phyloP scores from a whole-genome alignment of 208 protist genomes.

The Novymonas esmeraldas region DNA sequence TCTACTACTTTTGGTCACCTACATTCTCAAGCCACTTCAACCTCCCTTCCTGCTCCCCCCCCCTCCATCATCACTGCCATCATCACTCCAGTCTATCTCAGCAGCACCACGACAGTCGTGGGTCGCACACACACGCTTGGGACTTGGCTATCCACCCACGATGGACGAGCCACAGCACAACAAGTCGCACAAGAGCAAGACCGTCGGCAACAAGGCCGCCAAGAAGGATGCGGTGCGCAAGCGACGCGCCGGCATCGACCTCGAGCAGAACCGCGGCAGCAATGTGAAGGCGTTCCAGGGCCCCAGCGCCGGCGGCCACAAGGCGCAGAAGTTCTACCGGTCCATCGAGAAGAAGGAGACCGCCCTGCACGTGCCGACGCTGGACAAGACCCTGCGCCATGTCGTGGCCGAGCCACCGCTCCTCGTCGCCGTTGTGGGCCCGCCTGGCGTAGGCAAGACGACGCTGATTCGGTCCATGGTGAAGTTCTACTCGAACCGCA shows the following conservation, averaged over 20 bases:
- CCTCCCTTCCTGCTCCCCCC: too few species aligned
- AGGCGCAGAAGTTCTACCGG: constrained; percentile 82
- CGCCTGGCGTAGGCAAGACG: constrained; percentile 97
- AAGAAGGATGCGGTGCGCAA: constrained; percentile 91
- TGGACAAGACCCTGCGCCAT: constrained; percentile 89
- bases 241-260: constrained; percentile 86
- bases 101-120: too few species aligned
- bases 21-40: too few species aligned
- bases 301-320: constrained; percentile 63
- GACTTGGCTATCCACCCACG: not conserved
- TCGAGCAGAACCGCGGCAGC: constrained; percentile 89
- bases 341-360: constrained; percentile 90
- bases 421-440: constrained; percentile 97
- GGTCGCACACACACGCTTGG: not conserved
- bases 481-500: constrained; percentile 98
- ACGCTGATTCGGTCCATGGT: constrained; percentile 98
- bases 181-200: constrained; percentile 90
- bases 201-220: constrained; percentile 82
- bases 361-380: constrained; percentile 74
- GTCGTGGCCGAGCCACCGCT: constrained; percentile 93
- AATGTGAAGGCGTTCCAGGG: constrained; percentile 94
- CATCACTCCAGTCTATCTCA: too few species aligned
- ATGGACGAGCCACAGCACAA: constrained; percentile 84
- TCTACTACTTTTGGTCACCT: too few species aligned
- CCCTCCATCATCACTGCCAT: too few species aligned